Base-by-base conservation (phyloP, 2,329 filamentous ascomycete genomes). In the Orbilia blumenaviensis region DNA sequence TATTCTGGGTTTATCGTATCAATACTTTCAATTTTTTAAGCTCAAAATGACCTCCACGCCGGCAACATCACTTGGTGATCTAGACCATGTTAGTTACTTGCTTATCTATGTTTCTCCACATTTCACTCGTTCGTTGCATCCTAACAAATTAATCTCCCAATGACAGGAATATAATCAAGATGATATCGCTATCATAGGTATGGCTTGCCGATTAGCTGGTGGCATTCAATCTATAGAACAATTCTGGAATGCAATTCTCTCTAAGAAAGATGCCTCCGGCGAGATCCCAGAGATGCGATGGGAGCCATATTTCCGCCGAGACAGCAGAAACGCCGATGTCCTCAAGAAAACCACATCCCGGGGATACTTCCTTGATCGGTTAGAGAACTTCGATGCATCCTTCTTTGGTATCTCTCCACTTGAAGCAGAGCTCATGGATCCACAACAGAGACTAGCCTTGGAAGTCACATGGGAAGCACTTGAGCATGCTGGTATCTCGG, bases 391-490 rank as follows among this genome's bases (percentile, higher is more conserved):
- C 62, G 84, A 85, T 76, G 38, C 81, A 0, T 68, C 75, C 2
- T 84, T 86, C 78, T 86, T 86, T 78, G 80, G 81, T 46, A 84
- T 85, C 46, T 81, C 79, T 0, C 80, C 82, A 0, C 77, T 80
- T 12, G 84, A 86, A 73, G 83, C 83, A n/a, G 80, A 80, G 54
- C 80, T 79, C 0, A 86, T 88, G 85, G 86, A 88, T 56, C 87
- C 87, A 0, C 86, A 88, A 74, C 86, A 88, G 69, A 83, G 87
- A 0, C 81, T 87, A 18, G 82, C 87, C 6, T 82, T 88, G 1
- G 86, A 88, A 79, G 86, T 85, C 72, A 85, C 85, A 0, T 88
- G 86, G 72, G 86, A 88, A 79, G 86, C 86, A 0, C 81, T 88
- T 8, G 86, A 88, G 78, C 86, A 85, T 67, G 86, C 86, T 1